Base-by-base conservation (phyloP, 495 filamentous ascomycete genomes). In the Penicillium cataractarum region DNA sequence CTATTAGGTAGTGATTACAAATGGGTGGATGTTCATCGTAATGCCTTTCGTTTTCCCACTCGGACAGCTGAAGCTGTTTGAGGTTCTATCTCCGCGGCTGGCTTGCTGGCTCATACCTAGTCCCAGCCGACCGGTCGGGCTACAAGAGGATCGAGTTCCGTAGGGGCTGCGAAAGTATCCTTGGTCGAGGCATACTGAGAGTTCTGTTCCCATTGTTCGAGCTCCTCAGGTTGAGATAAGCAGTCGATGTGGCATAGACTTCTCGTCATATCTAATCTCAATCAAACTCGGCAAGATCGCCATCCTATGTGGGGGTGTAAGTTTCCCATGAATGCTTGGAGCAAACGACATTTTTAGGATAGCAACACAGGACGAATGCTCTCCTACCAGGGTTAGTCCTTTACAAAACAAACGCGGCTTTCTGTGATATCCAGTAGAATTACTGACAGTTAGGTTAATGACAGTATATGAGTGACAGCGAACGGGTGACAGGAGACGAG, bases 121-220 rank as follows among this genome's bases (percentile, higher is more conserved):
- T n/a, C n/a, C n/a, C n/a, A n/a, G n/a, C n/a, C 7, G 7, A 31
- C 29, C 29, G n/a, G n/a, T n/a, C n/a, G n/a, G n/a, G n/a, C n/a
- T n/a, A n/a, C n/a, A n/a, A n/a, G n/a, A n/a, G n/a, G n/a, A n/a
- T n/a, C n/a, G n/a, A n/a, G n/a, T n/a, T n/a, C n/a, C n/a, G n/a
- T n/a, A n/a, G n/a, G n/a, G n/a, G n/a, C n/a, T n/a, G n/a, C n/a
- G n/a, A n/a, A n/a, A n/a, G n/a, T n/a, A n/a, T n/a, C n/a, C n/a
- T 31, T 4, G 17, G 58, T 62, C 0, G 46, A 8, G 10, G 62
- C 37, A 60, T 26, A 13, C 55, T 62, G 15, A 46, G 26, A 22
- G 55, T 63, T n/a, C 65, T 44, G 22, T 54, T 59, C 29, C 29
- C 26, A 53, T 33, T 15, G 17, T 33, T 33, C 50, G 50, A 31